Conservation (phyloP, 306 rosid genomes). For the Gillenia trifoliata region DNA sequence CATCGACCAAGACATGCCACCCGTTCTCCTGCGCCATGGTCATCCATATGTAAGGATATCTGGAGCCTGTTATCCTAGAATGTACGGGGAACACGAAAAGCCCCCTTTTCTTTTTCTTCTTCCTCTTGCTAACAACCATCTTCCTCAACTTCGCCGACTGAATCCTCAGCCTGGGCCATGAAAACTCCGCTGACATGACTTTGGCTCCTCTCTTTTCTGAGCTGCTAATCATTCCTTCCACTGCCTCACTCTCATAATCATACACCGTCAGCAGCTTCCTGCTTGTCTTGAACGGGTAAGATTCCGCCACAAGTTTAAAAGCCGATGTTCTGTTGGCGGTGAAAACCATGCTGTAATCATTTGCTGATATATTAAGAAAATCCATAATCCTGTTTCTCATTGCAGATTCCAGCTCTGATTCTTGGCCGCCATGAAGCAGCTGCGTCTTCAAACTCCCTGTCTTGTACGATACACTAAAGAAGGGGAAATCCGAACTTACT, state of each 20-base stretch:
- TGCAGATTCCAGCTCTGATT: conserved; percentile 61
- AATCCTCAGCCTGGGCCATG: conserved; percentile 90
- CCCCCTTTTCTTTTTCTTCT: conserved; percentile 56
- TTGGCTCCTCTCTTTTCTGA: conserved; percentile 76
- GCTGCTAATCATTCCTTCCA: conserved; percentile 50
- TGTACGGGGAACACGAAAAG: conserved; percentile 82
- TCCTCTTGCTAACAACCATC: conserved; percentile 55
- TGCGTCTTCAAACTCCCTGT: conserved; percentile 63
- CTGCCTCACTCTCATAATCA: conserved; percentile 87
- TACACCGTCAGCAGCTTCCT: conserved; percentile 74
- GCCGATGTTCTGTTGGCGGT: conserved; percentile 91
- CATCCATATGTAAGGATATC: conserved; percentile 90
- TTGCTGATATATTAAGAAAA: conserved; percentile 60
- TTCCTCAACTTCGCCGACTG: conserved; percentile 59
- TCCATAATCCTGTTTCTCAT: conserved; percentile 66
- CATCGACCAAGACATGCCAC: conserved; percentile 86
- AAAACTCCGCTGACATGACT: conserved; percentile 67
- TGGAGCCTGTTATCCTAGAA: conserved; percentile 83
- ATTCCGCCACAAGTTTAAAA: conserved; percentile 74
- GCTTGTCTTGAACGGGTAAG: conserved; percentile 59
- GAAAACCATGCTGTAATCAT: conserved; percentile 81
- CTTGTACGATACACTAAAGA: conserved; percentile 59
- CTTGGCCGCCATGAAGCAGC: conserved; percentile 64
- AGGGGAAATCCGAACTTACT: conserved; percentile 45
- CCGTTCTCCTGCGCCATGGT: conserved; percentile 81